Conservation (phyloP, 129 eudicot species). For the Flaveria brownii region DNA sequence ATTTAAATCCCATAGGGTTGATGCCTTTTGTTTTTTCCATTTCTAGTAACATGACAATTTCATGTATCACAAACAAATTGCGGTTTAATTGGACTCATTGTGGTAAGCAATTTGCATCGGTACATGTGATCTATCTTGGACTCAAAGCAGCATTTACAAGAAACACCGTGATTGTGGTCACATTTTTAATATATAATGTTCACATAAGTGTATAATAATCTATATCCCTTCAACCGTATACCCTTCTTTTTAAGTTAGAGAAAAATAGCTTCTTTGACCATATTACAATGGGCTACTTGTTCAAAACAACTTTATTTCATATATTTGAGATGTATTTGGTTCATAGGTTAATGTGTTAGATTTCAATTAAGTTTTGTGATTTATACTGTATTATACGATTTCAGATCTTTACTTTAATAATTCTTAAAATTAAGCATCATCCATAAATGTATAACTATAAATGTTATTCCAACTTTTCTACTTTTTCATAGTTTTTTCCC, state of each 20-base stretch:
- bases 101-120: neutral
- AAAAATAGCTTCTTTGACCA: neutral
- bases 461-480: no score
- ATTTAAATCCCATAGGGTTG: neutral
- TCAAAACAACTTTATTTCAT: neutral
- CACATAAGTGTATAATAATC: neutral
- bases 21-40: neutral
- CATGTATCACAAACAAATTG: neutral
- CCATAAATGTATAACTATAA: no score
- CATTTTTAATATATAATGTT: slow-evolving; percentile 1
- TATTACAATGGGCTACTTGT: neutral
- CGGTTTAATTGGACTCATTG: neutral
- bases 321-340: neutral
- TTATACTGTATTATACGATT: no score
- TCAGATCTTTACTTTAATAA: no score
- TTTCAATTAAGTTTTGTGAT: no score
- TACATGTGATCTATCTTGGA: slow-evolving; percentile 1
- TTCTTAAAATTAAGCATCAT: no score
- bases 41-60: neutral
- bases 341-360: neutral
- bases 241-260: neutral
- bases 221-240: no score
- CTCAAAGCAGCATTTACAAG: neutral
- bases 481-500: no score
- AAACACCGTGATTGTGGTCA: slow-evolving; percentile 2